Base-by-base conservation (phyloP, 129 eudicot genomes). In the Mikania micrantha region DNA sequence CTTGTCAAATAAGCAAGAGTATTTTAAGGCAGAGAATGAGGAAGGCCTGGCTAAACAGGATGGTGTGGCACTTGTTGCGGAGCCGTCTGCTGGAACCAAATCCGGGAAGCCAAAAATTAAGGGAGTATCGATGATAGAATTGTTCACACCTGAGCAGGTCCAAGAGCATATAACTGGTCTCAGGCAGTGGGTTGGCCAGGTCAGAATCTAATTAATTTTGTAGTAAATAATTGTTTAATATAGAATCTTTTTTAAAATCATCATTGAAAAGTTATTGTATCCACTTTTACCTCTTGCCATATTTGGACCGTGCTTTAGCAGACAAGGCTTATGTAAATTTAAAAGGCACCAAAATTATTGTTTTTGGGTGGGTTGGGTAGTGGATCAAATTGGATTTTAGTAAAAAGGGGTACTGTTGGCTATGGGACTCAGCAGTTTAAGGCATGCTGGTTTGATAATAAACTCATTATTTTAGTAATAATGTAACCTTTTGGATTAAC, bases 161-260 rank as follows among this genome's bases (percentile, higher is more conserved):
- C 80, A 81, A 64, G 93, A 94, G 79, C 99, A 94, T 73, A 94
- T 94, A 34, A 81, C 59, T 17, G 91, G 99, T 76, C 97, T 94
- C 78, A 79, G 99, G 67, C 95, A 79, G 78, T 94, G 99, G 99
- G 88, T 94, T 65, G 99, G 99, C 80, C 99, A 94, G 99, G 99
- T 94, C 62, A 59, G 88, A 16, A n/a, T n/a, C n/a, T n/a, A n/a
- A n/a, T n/a, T n/a, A n/a, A n/a, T n/a, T n/a, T n/a, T n/a, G n/a
- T n/a, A n/a, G n/a, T n/a, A n/a, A n/a, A n/a, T n/a, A n/a, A n/a
- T n/a, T n/a, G n/a, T n/a, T n/a, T n/a, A n/a, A 32, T 73, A 27
- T 50, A 60, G 7, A 45, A 38, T 67, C 62, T 47, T 34, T 57
- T 39, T 36, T 56, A 10, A 16, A 31, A 42, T 64, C 56, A 11